A percentile compares a stretch with the other conserved stretches of the same genome.
Conservation (phyloP, 2,329 filamentous ascomycete species). For the Aspergillus uvarum region DNA sequence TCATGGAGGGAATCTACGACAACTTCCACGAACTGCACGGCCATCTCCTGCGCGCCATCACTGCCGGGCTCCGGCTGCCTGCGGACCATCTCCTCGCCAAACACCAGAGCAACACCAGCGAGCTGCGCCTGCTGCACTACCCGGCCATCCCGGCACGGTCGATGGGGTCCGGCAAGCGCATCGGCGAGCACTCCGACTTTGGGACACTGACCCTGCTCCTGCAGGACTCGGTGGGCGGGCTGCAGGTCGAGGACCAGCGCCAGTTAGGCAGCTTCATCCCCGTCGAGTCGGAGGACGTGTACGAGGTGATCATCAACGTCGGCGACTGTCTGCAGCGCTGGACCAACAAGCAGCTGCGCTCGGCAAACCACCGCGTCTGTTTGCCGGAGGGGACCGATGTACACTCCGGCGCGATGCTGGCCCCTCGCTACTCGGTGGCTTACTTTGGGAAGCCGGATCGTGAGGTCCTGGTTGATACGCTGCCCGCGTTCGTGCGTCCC, state of each 20-base stretch:
- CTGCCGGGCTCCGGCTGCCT: conserved; percentile 14
- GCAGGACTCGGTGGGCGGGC: conserved; percentile 40
- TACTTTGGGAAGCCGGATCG: conserved; percentile 31
- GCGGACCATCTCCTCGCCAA: conserved; percentile 45
- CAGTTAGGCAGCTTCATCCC: no score
- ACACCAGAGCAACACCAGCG: conserved; percentile 54
- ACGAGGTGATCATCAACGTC: no score
- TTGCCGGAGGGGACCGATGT: conserved; percentile 19
- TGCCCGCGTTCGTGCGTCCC: conserved; percentile 17
- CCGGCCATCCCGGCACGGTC: conserved; percentile 41
- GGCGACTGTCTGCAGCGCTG: no score
- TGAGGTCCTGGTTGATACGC: conserved; percentile 16
- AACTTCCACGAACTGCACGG: conserved; percentile 43
- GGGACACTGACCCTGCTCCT: conserved; percentile 52
- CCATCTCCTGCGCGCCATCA: conserved; percentile 46
- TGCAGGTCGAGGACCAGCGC: no score
- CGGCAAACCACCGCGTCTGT: no score
- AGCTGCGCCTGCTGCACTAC: conserved; percentile 61
- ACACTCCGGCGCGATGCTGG: conserved; percentile 20
- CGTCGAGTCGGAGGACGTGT: no score
- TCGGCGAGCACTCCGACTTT: conserved; percentile 55
- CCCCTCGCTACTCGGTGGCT: conserved; percentile 31
- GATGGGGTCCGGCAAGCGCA: conserved; percentile 35
- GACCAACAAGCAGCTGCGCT: no score
- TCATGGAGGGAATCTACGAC: conserved; percentile 42